These are phyloP conservation scores for Aureobasidium sp. DNA, from an alignment of 2,329 filamentous ascomycete genomes.

Conservation along the genomic window DNA sequence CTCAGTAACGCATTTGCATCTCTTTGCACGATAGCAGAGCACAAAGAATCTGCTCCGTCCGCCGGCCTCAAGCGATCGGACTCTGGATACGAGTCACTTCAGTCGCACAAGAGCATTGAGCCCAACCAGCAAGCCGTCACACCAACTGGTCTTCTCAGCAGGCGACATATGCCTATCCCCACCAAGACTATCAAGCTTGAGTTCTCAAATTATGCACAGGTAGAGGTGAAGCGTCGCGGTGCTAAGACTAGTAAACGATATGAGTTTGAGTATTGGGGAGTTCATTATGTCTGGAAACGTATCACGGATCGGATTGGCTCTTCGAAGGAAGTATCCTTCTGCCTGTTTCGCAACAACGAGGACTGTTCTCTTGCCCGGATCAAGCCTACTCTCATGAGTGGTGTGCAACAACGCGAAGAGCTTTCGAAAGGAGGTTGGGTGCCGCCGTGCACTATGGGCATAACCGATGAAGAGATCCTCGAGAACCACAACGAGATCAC, in stretches of 20 bases:
- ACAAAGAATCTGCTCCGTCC: slow-evolving; percentile 35
- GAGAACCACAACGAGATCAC: slow-evolving; percentile 69
- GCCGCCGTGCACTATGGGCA: slow-evolving; percentile 83
- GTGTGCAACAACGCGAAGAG: slow-evolving; percentile 64
- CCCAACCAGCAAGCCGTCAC: slow-evolving; percentile 28
- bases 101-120: slow-evolving; percentile 35
- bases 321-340: slow-evolving; percentile 63
- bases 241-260: slow-evolving; percentile 66
- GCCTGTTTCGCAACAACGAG: slow-evolving; percentile 64
- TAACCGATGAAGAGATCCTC: slow-evolving; percentile 67
- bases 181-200: slow-evolving; percentile 82
- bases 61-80: slow-evolving; percentile 47
- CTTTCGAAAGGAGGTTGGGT: slow-evolving; percentile 79
- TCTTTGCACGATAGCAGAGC: slow-evolving; percentile 50
- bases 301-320: slow-evolving; percentile 58
- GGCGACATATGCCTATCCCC: slow-evolving; percentile 42
- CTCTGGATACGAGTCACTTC: slow-evolving; percentile 51
- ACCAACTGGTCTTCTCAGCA: slow-evolving; percentile 28
- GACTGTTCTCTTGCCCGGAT: slow-evolving; percentile 71
- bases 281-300: slow-evolving; percentile 76
- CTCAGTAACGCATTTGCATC: slow-evolving; percentile 53
- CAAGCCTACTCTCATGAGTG: slow-evolving; percentile 68
- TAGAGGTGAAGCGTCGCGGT: slow-evolving; percentile 69
- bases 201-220: slow-evolving; percentile 94
- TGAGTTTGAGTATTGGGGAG: slow-evolving; percentile 91